phyloP scores from a whole-genome alignment of 805 yeast species.

The Myxozyma vanderwaltii region DNA sequence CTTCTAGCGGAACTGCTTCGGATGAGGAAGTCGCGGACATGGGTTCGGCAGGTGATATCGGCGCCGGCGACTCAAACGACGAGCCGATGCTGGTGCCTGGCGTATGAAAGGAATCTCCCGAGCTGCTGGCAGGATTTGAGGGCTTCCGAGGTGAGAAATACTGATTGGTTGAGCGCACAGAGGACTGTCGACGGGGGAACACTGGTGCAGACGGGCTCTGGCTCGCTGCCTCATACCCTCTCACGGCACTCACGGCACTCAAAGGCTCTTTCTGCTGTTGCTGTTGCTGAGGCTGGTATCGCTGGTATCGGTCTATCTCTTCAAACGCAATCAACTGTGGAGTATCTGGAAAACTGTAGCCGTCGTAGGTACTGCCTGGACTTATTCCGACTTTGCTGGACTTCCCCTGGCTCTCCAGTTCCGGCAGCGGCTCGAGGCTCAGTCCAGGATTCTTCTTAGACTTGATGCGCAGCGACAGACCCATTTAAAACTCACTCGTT shows the following conservation, averaged over 20 bases:
- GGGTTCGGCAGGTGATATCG: conserved; percentile 1
- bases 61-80: neutral
- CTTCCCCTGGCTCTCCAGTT: neutral
- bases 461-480: conserved; percentile 4
- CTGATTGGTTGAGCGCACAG: conserved; percentile 13
- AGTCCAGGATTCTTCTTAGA: neutral
- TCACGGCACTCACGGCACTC: neutral
- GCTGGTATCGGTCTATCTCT: conserved; percentile 31
- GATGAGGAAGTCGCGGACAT: conserved; percentile 7
- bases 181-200: conserved; percentile 30
- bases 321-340: conserved; percentile 21
- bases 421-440: conserved; percentile 1
- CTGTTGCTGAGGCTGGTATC: conserved; percentile 5
- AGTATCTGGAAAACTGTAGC: conserved; percentile 10
- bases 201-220: neutral
- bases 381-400: too few species aligned
- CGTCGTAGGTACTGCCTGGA: too few species aligned
- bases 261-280: neutral
- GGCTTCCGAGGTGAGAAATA: neutral
- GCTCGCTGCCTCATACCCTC: neutral
- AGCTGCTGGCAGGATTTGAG: conserved; percentile 1
- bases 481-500: neutral
- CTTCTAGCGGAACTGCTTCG: conserved; percentile 13
- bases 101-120: neutral
- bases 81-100: conserved; percentile 1